Percentiles rank a stretch among this genome's conserved stretches.
These are phyloP conservation scores for Colletotrichum cuscutae DNA, from an alignment of 2,329 filamentous ascomycete genomes.

Conservation along the genomic window DNA sequence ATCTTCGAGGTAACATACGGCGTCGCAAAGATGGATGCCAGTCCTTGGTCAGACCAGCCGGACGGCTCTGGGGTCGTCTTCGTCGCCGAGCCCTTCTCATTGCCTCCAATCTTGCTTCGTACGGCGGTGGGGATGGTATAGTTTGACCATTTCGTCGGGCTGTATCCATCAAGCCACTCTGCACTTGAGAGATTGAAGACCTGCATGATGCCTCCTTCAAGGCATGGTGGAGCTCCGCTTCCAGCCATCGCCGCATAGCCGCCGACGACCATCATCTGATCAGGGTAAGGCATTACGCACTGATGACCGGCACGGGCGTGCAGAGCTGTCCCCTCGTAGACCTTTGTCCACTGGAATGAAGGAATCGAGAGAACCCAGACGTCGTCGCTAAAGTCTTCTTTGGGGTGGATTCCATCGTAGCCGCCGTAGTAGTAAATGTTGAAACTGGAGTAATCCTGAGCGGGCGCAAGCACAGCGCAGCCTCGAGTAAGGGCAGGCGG, in stretches of 20 bases:
- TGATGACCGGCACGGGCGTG: constrained; percentile 78
- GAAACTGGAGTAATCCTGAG: constrained; percentile 77
- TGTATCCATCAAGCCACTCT: constrained; percentile 77
- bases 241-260: constrained; percentile 62
- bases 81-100: constrained; percentile 74
- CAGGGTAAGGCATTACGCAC: constrained; percentile 80
- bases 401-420: constrained; percentile 64
- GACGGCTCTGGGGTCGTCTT: constrained; percentile 70
- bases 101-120: constrained; percentile 74
- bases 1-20: constrained; percentile 68
- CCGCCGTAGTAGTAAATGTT: constrained; percentile 90
- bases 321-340: constrained; percentile 52
- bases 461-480: constrained; percentile 79
- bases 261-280: constrained; percentile 83
- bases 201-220: constrained; percentile 63
- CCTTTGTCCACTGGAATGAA: constrained; percentile 80
- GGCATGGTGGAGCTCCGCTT: constrained; percentile 48
- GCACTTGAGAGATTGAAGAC: constrained; percentile 80
- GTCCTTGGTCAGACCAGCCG: constrained; percentile 60
- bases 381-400: constrained; percentile 64
- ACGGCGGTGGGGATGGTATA: constrained; percentile 78
- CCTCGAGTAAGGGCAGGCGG: constrained; percentile 71
- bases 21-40: constrained; percentile 64
- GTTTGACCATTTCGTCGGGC: constrained; percentile 68
- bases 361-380: constrained; percentile 86